Base-by-base conservation (phyloP, 106 monocot genomes). In the Acorus gramineus region DNA sequence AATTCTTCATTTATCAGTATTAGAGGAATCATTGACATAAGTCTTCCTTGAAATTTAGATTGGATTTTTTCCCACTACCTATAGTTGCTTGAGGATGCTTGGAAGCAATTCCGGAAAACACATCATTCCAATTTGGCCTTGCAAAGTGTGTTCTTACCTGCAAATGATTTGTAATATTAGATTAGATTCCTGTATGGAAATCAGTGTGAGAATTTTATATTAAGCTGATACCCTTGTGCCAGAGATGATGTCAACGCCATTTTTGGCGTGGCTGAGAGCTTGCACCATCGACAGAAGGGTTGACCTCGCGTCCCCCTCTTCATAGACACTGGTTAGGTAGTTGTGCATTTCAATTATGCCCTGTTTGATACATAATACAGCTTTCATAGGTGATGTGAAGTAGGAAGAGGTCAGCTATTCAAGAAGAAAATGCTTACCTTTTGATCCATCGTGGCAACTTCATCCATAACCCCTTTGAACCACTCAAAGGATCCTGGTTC, bases 71-170 rank as follows among this genome's bases (percentile, higher is more conserved):
- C 47, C 4, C 49, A 66, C 68, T 80, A 89, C 93, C 93, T 60
- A 93, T 78, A 28, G 82, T 93, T 4, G 79, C 55, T 4, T 77
- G 76, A 3, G 72, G 76, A 69, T 93, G 88, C 74, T 81, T 85
- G 48, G 85, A 62, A 11, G 88, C 85, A 44, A 85, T 80, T 74
- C 65, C 85, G 11, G 72, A 62, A 59, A 93, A 93, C 43, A 93
- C 93, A 64, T 93, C 82, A 11, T 71, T 88, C 93, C 93, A 93
- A 57, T 89, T 88, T 43, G 93, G 93, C 66, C 93, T 82, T 55
- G 93, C 88, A 70, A 93, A 93, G 66, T 93, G 93, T 68, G 93
- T 93, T 75, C 88, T 93, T 56, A 93, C 93, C 93, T 93, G 85
- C 53, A 12, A 28, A 28, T 28, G 28, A 28, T 28, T 28, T 28